phyloP scores from a whole-genome alignment of 1,139 yeast genomes.

The Suhomyces bolitotheri region DNA sequence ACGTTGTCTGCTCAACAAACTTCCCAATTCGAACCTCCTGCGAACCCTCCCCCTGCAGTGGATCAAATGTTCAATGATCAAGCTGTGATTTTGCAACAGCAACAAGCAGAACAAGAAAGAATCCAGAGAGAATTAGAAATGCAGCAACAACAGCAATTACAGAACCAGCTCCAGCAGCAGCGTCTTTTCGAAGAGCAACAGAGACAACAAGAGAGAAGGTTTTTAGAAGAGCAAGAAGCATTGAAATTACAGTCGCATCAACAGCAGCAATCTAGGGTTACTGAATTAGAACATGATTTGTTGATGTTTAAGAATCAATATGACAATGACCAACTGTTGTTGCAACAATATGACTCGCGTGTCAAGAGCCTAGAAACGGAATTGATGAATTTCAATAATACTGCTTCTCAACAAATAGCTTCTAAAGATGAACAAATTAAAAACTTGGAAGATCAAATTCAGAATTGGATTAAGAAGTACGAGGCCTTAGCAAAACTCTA shows the following conservation, averaged over 20 bases:
- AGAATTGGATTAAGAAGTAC: constrained; percentile 82
- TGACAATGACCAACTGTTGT: constrained; percentile 80
- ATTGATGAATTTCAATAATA: constrained; percentile 57
- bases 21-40: constrained; percentile 26
- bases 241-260: constrained; percentile 69
- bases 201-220: constrained; percentile 56
- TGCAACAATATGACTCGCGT: constrained; percentile 85
- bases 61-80: constrained; percentile 49
- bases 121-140: constrained; percentile 60
- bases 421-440: constrained; percentile 75
- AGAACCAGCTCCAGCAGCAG: constrained; percentile 57
- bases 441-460: constrained; percentile 72
- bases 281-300: constrained; percentile 81
- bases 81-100: constrained; percentile 45
- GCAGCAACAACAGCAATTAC: constrained; percentile 49
- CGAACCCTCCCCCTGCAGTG: constrained; percentile 37
- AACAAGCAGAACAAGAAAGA: constrained; percentile 67
- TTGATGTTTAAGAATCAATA: constrained; percentile 76
- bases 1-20: constrained; percentile 39
- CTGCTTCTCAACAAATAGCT: constrained; percentile 72
- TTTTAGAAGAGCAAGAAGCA: constrained; percentile 57
- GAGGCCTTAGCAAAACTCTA: constrained; percentile 88
- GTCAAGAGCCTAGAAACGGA: constrained; percentile 84
- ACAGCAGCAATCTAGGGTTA: constrained; percentile 76
- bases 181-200: constrained; percentile 70